These are phyloP conservation scores for Lasiosphaeriaceae sp. DNA, from an alignment of 495 filamentous ascomycete species.

Conservation along the genomic window DNA sequence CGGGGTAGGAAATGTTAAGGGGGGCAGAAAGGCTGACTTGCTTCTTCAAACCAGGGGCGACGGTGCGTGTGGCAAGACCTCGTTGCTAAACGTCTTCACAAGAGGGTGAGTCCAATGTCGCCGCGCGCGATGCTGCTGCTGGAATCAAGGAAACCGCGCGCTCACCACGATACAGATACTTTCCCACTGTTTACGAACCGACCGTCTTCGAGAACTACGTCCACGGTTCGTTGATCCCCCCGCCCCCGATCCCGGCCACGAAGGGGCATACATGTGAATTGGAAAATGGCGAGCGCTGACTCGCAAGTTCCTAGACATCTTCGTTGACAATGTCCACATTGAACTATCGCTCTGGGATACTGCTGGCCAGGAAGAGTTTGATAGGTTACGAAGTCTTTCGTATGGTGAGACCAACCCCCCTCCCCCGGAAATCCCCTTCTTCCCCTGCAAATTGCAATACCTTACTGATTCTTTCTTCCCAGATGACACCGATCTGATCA, in stretches of 20 bases:
- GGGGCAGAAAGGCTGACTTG: slow-evolving; percentile 24
- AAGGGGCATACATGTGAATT: neutral
- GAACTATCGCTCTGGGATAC: slow-evolving; percentile 98
- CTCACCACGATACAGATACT: slow-evolving; percentile 58
- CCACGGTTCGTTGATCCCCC: slow-evolving; percentile 61
- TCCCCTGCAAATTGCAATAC: neutral
- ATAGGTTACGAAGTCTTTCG: slow-evolving; percentile 87
- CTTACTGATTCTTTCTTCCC: neutral
- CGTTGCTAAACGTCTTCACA: slow-evolving; percentile 95
- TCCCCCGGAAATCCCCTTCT: neutral
- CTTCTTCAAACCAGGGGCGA: slow-evolving; percentile 64
- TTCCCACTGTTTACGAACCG: slow-evolving; percentile 97
- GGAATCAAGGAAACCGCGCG: neutral
- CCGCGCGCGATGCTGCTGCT: neutral
- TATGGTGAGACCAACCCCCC: slow-evolving; percentile 54
- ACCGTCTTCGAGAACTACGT: slow-evolving; percentile 99
- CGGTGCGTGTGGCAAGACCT: slow-evolving; percentile 97
- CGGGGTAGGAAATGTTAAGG: neutral
- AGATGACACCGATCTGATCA: slow-evolving; percentile 92
- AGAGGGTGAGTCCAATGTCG: slow-evolving; percentile 64
- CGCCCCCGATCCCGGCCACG: neutral
- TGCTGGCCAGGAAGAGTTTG: slow-evolving; percentile 98
- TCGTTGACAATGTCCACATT: slow-evolving; percentile 93
- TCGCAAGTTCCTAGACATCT: slow-evolving; percentile 65
- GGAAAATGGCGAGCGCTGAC: slow-evolving; percentile 9